phyloP scores from a whole-genome alignment of 352 stramenopile species.

The Globisporangium barbulae region DNA sequence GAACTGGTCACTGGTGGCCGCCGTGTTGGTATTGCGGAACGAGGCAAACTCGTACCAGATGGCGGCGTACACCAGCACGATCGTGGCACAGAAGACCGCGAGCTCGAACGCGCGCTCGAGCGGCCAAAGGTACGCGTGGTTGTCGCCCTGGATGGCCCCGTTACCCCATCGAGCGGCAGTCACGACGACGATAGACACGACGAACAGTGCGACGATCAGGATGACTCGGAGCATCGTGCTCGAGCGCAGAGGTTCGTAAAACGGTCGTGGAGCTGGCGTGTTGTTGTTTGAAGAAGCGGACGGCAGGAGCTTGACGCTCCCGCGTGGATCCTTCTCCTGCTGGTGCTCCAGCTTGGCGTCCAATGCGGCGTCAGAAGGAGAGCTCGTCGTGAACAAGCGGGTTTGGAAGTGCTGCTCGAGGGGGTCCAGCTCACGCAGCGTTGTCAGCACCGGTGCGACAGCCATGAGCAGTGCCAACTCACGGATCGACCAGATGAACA shows the following conservation, averaged over 20 bases:
- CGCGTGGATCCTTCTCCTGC: neutral
- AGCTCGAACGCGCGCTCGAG: constrained; percentile 53
- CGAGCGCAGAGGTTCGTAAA: constrained; percentile 58
- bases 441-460: constrained; percentile 27
- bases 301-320: constrained; percentile 15
- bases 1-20: neutral
- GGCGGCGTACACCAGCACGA: constrained; percentile 43
- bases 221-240: constrained; percentile 30
- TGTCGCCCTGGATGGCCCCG: constrained; percentile 44
- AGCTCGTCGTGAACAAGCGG: constrained; percentile 29
- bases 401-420: constrained; percentile 31
- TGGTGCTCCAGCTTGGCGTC: neutral
- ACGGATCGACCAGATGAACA: constrained; percentile 40
- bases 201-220: constrained; percentile 37
- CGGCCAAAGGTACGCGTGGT: constrained; percentile 44
- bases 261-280: constrained; percentile 19
- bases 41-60: constrained; percentile 44
- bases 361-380: constrained; percentile 18
- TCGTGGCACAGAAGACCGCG: constrained; percentile 36
- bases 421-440: constrained; percentile 35
- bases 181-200: constrained; percentile 34
- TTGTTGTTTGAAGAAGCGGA: too few species aligned
- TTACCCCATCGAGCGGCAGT: constrained; percentile 42
- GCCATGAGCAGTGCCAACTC: constrained; percentile 34
- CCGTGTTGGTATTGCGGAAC: constrained; percentile 18